Base-by-base conservation (phyloP, 2,329 filamentous ascomycete genomes). In the Monascus ruber region DNA sequence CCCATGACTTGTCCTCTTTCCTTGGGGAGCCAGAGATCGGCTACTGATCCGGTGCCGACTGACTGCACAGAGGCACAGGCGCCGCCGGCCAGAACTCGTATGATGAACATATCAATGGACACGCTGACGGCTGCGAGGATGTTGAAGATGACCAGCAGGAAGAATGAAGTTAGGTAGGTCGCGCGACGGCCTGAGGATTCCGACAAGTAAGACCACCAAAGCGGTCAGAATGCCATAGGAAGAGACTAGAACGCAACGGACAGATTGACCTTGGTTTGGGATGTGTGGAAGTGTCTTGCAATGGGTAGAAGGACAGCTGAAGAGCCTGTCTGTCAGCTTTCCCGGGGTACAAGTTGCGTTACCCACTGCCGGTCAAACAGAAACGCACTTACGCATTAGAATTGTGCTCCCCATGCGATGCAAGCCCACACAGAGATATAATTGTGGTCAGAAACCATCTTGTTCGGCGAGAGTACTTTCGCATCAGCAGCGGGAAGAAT, bases 381-480 rank as follows among this genome's bases (percentile, higher is more conserved):
- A 17, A 17, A 17, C 3, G 29, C 6, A 66, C 76, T 59, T 59
- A 81, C 79, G 83, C 48, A 86, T 78, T 35, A 89, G 74, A 37
- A 91, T 85, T 5, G 78, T 73, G 10, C 81, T 85, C 0, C 85
- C 85, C 63, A 89, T 75, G 85, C 0, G 79, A 82, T 0, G 74
- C 81, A 9, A 79, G 77, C 1, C 75, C 83, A 2, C 82, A 82
- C 17, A 85, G 52, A 2, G 84, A 79, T 34, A 91, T 73, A 35
- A 85, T 72, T 24, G 73, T 62, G 0, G 84, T 88, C 43, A 93
- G 76, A 39, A 72, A 69, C 84, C 84, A 89, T 74, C 91, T 91
- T 6, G 28, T 29, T 2, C 28, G 6, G 28, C 3, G 28, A 10
- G 6, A 6, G 28, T 29, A 29, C 6, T 10, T 6, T 29, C 6